Evolutionary conservation across 176 grass and related monocot species (phyloP), one percentile per base, ranked within the genome.

Genomic region (Lolium multiflorum): DNA sequence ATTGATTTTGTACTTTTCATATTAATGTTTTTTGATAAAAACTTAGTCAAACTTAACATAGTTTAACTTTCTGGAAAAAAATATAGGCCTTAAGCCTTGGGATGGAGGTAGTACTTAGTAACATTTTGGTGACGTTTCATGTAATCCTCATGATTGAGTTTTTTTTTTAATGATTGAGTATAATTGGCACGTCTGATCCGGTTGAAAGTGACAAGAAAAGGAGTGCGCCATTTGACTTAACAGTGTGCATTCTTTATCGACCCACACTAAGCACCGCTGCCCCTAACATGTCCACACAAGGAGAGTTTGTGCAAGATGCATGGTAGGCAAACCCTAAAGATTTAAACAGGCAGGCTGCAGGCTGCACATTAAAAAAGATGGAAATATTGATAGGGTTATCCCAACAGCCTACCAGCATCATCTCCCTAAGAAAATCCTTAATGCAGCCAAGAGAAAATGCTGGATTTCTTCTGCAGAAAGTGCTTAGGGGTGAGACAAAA

Each of bases 401-500:
- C 31, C 31, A 35, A 35, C 31, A 35, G 31, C 31, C 31, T 35
- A 35, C 31, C 31, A 35, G 31, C 31, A 35, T 35, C 31, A 35
- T 35, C 31, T 35, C 31, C 31, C 31, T 35, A 35, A 35, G 21
- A 54, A 76, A 70, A 52, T 35, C n/a, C 64, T 84, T 76, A 91
- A 76, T 84, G 12, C 68, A 25, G 82, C 76, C 77, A 91, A 81
- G 10, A 88, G 37, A 88, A 81, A 70, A 31, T n/a, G 81, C 70
- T 22, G 58, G 20, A 67, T 79, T 81, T 79, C 81, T 50, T 74
- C n/a, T 77, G 76, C 82, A 85, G 60, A 77, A 76, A 20, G 70
- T 54, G 77, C 81, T 52, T 6, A 41, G 54, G 28, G 28, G 55
- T 57, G 86, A 62, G 89, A 84, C 89, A 91, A 91, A 87, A 22